Conservation (phyloP, 2,329 filamentous ascomycete species). For the Macrophomina tecta region DNA sequence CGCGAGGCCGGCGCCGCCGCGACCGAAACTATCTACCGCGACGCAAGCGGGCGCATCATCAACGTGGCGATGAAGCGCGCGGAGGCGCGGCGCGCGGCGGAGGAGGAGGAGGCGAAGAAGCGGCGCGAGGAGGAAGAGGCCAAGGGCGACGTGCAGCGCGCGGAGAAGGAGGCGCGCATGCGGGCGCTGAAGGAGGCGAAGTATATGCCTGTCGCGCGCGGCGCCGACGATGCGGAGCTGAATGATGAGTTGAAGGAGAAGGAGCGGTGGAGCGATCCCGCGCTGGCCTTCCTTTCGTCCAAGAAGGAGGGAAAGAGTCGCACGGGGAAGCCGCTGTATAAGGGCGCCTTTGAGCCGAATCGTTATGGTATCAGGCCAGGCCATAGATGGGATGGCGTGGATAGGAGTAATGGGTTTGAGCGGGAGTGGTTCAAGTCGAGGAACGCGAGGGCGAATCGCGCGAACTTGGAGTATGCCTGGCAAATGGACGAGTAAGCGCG, state of each 20-base stretch:
- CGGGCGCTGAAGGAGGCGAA: slow-evolving; percentile 80
- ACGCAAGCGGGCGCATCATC: slow-evolving; percentile 92
- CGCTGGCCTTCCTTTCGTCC: slow-evolving; percentile 71
- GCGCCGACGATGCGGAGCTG: slow-evolving; percentile 83
- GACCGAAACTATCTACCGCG: slow-evolving; percentile 88
- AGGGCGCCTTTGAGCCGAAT: slow-evolving; percentile 84
- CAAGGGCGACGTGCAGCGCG: slow-evolving; percentile 84
- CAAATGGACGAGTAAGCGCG: slow-evolving; percentile 81
- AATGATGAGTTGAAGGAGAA: slow-evolving; percentile 80
- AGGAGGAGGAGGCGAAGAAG: slow-evolving; percentile 71
- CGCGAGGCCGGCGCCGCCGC: slow-evolving; percentile 51
- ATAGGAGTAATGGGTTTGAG: slow-evolving; percentile 92
- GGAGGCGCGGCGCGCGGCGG: slow-evolving; percentile 79
- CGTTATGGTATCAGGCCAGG: slow-evolving; percentile 92
- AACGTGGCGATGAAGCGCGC: slow-evolving; percentile 91
- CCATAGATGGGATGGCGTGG: slow-evolving; percentile 95
- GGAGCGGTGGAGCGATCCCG: slow-evolving; percentile 89
- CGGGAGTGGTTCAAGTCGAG: slow-evolving; percentile 88
- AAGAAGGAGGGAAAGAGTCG: slow-evolving; percentile 53
- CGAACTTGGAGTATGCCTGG: slow-evolving; percentile 88
- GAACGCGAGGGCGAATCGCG: slow-evolving; percentile 76
- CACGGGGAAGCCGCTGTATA: slow-evolving; percentile 71
- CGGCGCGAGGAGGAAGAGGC: slow-evolving; percentile 71
- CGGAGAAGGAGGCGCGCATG: slow-evolving; percentile 67
- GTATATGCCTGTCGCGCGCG: slow-evolving; percentile 78